Percentiles rank a stretch among this genome's conserved stretches.
Evolutionary conservation across 2,329 filamentous ascomycete species (phyloP).

Genomic region (Tolypocladium pustulatum): DNA sequence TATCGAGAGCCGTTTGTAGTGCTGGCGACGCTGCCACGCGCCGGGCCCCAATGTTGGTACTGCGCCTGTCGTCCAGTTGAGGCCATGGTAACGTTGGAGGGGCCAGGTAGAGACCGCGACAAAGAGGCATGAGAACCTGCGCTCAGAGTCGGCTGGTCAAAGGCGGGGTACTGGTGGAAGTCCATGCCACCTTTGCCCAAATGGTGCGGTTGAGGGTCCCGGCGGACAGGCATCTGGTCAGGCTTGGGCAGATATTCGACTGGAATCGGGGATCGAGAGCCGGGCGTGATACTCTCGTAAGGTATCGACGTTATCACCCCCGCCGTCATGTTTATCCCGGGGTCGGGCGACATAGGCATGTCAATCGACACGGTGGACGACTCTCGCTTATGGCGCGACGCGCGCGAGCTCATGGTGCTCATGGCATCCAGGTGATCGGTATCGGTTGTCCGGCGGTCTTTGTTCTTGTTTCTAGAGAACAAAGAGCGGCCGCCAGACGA

Average conservation of each 20-base stretch:
- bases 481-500: constrained; percentile 68
- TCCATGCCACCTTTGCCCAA: constrained; percentile 68
- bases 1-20: constrained; percentile 45
- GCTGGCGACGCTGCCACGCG: constrained; percentile 43
- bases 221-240: constrained; percentile 51
- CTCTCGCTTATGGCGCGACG: constrained; percentile 64
- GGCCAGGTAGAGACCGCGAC: neutral
- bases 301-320: constrained; percentile 83
- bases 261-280: constrained; percentile 58
- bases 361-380: constrained; percentile 66
- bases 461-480: constrained; percentile 84
- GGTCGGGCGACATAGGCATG: constrained; percentile 50
- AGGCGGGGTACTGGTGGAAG: constrained; percentile 80
- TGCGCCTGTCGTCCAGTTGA: constrained; percentile 61
- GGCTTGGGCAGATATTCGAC: constrained; percentile 62
- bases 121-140: constrained; percentile 31
- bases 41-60: constrained; percentile 63
- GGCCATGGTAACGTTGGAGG: constrained; percentile 58
- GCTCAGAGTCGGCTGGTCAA: constrained; percentile 41
- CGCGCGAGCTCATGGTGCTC: constrained; percentile 54
- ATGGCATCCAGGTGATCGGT: constrained; percentile 49
- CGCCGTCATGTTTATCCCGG: constrained; percentile 61
- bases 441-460: constrained; percentile 51
- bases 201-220: constrained; percentile 73
- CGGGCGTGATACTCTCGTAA: constrained; percentile 60